phyloP scores from a whole-genome alignment of 768 basidiomycete species.

The Podaxis sp. region DNA sequence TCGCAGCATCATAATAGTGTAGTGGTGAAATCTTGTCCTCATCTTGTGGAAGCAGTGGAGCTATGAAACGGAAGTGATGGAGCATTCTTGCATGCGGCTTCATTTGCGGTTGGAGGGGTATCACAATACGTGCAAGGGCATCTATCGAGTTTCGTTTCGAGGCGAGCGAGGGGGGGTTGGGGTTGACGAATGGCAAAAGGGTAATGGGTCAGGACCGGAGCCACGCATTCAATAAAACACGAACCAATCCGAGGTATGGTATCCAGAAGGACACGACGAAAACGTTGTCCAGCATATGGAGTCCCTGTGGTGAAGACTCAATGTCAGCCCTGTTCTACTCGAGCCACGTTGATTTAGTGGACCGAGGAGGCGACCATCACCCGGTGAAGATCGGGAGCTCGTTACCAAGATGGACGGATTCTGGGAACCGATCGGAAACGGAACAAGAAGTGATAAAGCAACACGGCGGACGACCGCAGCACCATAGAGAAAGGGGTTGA shows the following conservation, averaged over 20 bases:
- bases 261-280: conserved; percentile 65
- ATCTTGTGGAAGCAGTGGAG: conserved; percentile 55
- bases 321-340: not conserved
- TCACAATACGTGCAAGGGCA: conserved; percentile 61
- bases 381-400: not conserved
- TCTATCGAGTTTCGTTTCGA: conserved; percentile 38
- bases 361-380: not conserved
- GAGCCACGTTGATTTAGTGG: not conserved
- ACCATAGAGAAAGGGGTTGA: not conserved
- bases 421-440: not conserved
- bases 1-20: conserved; percentile 73
- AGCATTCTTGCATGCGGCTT: conserved; percentile 75
- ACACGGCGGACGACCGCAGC: not conserved
- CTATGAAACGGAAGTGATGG: conserved; percentile 75
- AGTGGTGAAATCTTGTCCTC: conserved; percentile 63
- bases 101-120: conserved; percentile 65
- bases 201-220: not conserved
- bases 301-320: conserved; percentile 36
- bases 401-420: not conserved
- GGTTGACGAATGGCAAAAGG: not conserved
- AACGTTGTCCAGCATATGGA: conserved; percentile 54
- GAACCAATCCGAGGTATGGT: conserved; percentile 68
- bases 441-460: not conserved
- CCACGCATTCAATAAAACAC: conserved; percentile 17
- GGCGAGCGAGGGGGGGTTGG: not conserved